Evolutionary conservation across 2,329 filamentous ascomycete genomes (phyloP).

Genomic region (Calonectria pteridis): DNA sequence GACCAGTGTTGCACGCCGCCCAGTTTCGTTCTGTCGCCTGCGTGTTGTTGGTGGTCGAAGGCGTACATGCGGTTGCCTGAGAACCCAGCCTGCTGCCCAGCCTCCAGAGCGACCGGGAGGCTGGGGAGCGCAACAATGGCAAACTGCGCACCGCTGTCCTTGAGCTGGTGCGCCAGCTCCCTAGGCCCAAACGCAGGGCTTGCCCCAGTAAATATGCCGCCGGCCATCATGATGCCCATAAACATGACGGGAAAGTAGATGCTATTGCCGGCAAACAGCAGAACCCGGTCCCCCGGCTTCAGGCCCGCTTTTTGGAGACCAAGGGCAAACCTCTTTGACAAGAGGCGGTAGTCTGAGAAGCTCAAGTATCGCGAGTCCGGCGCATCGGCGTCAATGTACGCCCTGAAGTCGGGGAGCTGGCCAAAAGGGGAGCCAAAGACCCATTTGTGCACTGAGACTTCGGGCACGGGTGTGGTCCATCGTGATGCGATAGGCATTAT

Average conservation of each 20-base stretch:
- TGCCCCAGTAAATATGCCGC: conserved; percentile 81
- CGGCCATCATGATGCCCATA: conserved; percentile 80
- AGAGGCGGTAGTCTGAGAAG: conserved; percentile 72
- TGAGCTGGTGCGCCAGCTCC: conserved; percentile 81
- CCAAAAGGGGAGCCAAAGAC: conserved; percentile 62
- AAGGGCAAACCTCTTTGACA: conserved; percentile 79
- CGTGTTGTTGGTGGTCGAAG: conserved; percentile 67
- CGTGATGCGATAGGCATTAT: conserved; percentile 61
- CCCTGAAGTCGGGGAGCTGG: conserved; percentile 55
- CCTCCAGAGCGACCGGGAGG: conserved; percentile 74
- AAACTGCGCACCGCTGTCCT: conserved; percentile 76
- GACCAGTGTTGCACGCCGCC: conserved; percentile 68
- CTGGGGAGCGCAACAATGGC: conserved; percentile 71
- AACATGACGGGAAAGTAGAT: conserved; percentile 79
- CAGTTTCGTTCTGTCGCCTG: conserved; percentile 44
- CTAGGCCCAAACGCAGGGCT: conserved; percentile 76
- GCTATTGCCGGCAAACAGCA: conserved; percentile 80
- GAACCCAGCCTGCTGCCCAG: conserved; percentile 70
- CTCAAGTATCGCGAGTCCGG: conserved; percentile 77
- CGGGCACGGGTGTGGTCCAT: conserved; percentile 57
- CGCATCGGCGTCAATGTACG: conserved; percentile 73
- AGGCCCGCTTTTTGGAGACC: conserved; percentile 76
- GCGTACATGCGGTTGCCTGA: conserved; percentile 69
- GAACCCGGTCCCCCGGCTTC: conserved; percentile 74
- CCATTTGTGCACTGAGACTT: conserved; percentile 65